Conservation (phyloP, 345 rosid genomes). For the Ceriops zippeliana region DNA sequence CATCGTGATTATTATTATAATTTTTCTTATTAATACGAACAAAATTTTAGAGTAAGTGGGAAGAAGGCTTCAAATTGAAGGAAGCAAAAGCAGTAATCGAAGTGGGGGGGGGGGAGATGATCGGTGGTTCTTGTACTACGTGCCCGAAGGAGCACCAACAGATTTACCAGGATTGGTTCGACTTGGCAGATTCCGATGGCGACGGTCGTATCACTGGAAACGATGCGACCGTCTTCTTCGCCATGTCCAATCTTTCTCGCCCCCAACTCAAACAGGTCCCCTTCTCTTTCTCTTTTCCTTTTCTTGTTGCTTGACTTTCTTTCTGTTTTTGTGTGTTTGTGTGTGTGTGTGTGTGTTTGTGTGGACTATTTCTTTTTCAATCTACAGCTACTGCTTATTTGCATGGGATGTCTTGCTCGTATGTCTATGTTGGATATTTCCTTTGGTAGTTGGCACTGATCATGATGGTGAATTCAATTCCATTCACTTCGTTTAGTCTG, state of each 20-base stretch:
- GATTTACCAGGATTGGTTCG: slow-evolving; percentile 83
- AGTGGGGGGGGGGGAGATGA: slow-evolving; percentile 6
- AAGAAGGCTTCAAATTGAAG: not conserved
- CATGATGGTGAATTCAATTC: too few species aligned
- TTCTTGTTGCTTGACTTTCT: not conserved
- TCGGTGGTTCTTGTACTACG: slow-evolving; percentile 20
- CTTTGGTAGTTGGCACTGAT: too few species aligned
- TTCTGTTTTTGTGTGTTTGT: not conserved
- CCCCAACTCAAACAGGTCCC: slow-evolving; percentile 84
- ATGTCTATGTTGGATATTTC: not conserved
- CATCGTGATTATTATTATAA: too few species aligned
- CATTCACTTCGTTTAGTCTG: too few species aligned
- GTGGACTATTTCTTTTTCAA: not conserved
- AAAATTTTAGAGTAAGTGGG: too few species aligned
- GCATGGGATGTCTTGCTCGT: not conserved
- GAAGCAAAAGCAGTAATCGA: not conserved
- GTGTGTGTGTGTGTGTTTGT: not conserved
- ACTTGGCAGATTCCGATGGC: slow-evolving; percentile 74
- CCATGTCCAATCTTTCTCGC: slow-evolving; percentile 80
- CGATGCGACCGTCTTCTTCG: slow-evolving; percentile 77
- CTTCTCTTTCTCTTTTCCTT: not conserved
- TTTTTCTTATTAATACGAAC: too few species aligned
- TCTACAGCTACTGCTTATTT: not conserved
- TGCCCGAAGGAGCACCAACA: slow-evolving; percentile 66
- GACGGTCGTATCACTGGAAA: slow-evolving; percentile 81